Base-by-base conservation (phyloP, 345 rosid species). In the Turritis glabra region DNA sequence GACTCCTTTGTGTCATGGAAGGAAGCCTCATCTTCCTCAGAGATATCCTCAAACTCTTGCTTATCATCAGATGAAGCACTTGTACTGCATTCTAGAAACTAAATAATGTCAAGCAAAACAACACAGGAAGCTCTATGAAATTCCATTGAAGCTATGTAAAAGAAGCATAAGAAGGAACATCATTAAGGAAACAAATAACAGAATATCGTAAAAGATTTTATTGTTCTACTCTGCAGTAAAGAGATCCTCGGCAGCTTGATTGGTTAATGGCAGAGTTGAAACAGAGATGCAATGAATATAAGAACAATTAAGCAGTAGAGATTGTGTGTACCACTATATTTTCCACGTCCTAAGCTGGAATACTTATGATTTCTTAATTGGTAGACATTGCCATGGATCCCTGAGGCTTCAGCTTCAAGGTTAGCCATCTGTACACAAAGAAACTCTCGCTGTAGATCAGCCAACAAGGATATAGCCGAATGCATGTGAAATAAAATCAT, bases 31-130 rank as follows among this genome's bases (percentile, higher is more conserved):
- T 90, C 99, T 69, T 88, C 96, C 77, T 92, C 97, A 13, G 91
- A 89, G 41, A 81, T 82, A 57, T 88, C 91, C 75, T 89, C 98
- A 65, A 85, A 80, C 83, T 90, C 98, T 82, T 83, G 98, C 69
- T 90, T 92, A 72, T 80, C 98, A 81, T 90, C 99, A 78, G 98
- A 95, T 72, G 99, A 95, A 82, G 87, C 92, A 46, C 97, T 90
- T 11, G 94, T 90, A 83, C 98, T 92, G 86, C 90, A 90, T 81
- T 90, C 99, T 95, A 88, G 74, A 80, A 87, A 78, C 66, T 74
- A 57, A 76, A 77, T 48, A 27, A 57, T 60, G 78, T 78, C 74
- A 78, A 78, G 77, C 55, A 57, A 71, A 71, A 48, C 55, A 69
- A 48, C 55, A 77, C 17, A 56, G 19, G 43, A 56, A 44, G 43